These are phyloP conservation scores for Dendrobium nobile DNA, from an alignment of 106 monocot species.

Conservation along the genomic window DNA sequence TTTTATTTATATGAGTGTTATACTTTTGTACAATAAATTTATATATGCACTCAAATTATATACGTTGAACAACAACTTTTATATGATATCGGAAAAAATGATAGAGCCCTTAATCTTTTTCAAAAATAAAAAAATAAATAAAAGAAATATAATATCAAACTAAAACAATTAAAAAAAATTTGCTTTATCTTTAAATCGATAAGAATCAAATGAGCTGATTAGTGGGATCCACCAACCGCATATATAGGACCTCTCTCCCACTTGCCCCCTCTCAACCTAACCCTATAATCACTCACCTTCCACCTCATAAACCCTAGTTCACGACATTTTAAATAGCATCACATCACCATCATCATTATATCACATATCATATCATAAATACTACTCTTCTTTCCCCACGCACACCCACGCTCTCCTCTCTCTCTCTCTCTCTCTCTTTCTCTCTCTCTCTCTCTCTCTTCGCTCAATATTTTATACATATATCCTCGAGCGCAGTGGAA, in stretches of 20 bases:
- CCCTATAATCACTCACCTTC: not conserved
- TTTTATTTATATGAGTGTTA: too few species aligned
- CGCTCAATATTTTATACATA: not conserved
- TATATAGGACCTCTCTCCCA: not conserved
- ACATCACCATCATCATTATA: slow-evolving; percentile 5
- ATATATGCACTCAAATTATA: too few species aligned
- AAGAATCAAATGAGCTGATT: not conserved
- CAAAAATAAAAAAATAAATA: too few species aligned
- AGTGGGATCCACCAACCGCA: not conserved
- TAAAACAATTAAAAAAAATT: too few species aligned
- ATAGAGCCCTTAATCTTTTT: too few species aligned
- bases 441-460: not conserved
- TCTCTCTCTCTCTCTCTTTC: not conserved
- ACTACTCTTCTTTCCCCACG: not conserved
- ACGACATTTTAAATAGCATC: not conserved
- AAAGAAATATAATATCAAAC: too few species aligned
- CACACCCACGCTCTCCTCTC: not conserved
- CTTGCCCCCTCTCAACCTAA: slow-evolving; percentile 6
- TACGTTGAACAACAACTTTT: too few species aligned
- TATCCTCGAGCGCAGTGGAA: not conserved
- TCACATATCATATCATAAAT: slow-evolving; percentile 2
- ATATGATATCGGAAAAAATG: too few species aligned
- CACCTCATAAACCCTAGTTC: slow-evolving; percentile 2
- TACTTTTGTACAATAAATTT: too few species aligned
- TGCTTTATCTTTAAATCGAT: too few species aligned